These are phyloP conservation scores for Suhomyces kunorum DNA, from an alignment of 1,139 yeast species.

Conservation along the genomic window DNA sequence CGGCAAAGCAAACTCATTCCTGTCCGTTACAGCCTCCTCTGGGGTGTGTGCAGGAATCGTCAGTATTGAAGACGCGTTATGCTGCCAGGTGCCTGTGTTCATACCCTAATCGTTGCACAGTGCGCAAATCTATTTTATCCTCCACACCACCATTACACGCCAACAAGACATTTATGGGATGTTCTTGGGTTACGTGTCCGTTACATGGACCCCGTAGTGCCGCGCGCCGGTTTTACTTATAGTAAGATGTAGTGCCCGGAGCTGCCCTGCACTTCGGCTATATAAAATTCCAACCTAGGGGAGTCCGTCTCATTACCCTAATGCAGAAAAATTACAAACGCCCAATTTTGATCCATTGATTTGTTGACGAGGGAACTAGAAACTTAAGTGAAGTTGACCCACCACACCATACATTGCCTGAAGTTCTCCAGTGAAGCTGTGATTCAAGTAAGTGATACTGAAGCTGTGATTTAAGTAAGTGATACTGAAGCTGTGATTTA, in stretches of 20 bases:
- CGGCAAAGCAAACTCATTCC: conserved; percentile 2
- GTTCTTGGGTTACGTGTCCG: conserved; percentile 4
- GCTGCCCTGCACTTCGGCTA: conserved; percentile 6
- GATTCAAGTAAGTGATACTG: conserved; percentile 1
- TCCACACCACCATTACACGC: conserved; percentile 1
- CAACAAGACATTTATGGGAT: conserved; percentile 1
- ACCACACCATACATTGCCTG: neutral
- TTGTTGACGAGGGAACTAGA: conserved; percentile 11
- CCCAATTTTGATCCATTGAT: conserved; percentile 14
- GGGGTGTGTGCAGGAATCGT: neutral
- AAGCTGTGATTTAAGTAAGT: conserved; percentile 1
- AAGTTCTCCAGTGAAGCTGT: conserved; percentile 1
- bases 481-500: conserved; percentile 1
- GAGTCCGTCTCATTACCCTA: conserved; percentile 12
- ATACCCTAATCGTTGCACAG: conserved; percentile 1
- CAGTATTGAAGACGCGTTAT: conserved; percentile 4
- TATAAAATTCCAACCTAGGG: conserved; percentile 9
- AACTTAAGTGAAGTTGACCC: conserved; percentile 1
- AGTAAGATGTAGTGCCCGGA: conserved; percentile 1
- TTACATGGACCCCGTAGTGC: conserved; percentile 3
- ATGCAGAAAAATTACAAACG: conserved; percentile 14
- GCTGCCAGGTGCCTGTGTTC: conserved; percentile 5
- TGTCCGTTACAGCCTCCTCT: conserved; percentile 2
- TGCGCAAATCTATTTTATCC: conserved; percentile 5
- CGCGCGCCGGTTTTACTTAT: conserved; percentile 2